Percentiles rank a stretch among this genome's conserved stretches.
Evolutionary conservation across 495 filamentous ascomycete genomes (phyloP).

Genomic region (Penicillium odoratum): DNA sequence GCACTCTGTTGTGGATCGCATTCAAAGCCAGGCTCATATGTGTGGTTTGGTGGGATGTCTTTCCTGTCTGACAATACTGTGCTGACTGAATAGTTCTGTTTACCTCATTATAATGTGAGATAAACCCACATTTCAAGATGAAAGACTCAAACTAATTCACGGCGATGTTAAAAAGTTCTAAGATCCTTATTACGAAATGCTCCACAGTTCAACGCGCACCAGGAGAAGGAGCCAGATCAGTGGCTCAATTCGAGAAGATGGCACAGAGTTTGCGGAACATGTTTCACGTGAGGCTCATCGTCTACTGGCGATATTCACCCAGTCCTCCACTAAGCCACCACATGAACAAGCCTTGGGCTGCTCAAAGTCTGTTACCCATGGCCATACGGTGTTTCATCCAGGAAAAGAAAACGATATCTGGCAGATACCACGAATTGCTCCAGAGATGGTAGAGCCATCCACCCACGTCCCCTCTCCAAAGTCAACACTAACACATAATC

Average conservation of each 20-base stretch:
- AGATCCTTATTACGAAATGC: not conserved
- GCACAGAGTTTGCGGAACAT: not conserved
- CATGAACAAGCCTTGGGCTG: not conserved
- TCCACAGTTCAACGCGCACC: not conserved
- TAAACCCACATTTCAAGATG: not conserved
- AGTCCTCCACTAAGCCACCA: not conserved
- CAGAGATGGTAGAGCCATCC: not conserved
- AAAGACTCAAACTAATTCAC: not conserved
- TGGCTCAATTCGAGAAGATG: not conserved
- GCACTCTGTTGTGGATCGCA: not conserved
- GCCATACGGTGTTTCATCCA: slow-evolving; percentile 7
- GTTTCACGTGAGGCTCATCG: slow-evolving; percentile 15
- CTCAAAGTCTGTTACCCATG: slow-evolving; percentile 10
- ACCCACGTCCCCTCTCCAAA: not conserved
- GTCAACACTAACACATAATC: not conserved
- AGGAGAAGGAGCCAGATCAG: not conserved
- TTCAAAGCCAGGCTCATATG: not conserved
- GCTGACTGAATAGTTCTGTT: not conserved
- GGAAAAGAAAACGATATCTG: not conserved
- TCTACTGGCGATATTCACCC: slow-evolving; percentile 25
- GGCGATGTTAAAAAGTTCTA: not conserved
- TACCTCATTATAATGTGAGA: not conserved
- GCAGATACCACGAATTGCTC: not conserved
- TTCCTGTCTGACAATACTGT: not conserved
- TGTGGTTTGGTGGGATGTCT: not conserved